Base-by-base conservation (phyloP, 805 yeast species). In the Candida pseudofarinosa region DNA sequence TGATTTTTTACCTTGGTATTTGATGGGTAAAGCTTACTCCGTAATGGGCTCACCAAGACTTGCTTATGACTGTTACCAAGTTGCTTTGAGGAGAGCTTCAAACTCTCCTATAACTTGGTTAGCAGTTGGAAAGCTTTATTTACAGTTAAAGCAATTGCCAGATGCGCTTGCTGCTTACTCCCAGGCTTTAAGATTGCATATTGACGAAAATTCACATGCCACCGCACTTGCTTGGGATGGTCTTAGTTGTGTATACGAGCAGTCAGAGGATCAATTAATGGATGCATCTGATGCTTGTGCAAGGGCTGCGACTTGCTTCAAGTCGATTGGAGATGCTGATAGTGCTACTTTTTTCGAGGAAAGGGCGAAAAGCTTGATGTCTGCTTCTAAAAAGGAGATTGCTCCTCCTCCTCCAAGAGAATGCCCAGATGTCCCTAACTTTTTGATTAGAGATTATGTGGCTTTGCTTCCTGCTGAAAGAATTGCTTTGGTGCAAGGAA, bases 121-220 rank as follows among this genome's bases (percentile, higher is more conserved):
- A 28, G 79, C 83, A 0, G 79, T 81, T 20, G 89, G 86, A 3
- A 71, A 77, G 10, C 63, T 83, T 38, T 81, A 81, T 52, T 58
- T 82, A 43, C 73, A 73, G 47, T 62, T 80, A 49, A 77, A 76
- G 37, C 88, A 82, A 57, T 56, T 82, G 18, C 76, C 80, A 3
- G 88, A 82, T 53, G 81, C 88, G 0, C 62, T 82, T 39, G 80
- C 82, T 4, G 86, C 87, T 2, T 82, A 79, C 53, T 76, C 85
- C 0, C 85, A 81, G 55, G 86, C 85, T 2, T 71, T 81, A 15
- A 65, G 80, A 37, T 55, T 79, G 8, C 75, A 74, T 48, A 62
- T 67, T 34, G 77, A 74, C 38, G 79, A 74, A 37, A 67, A 67
- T 8, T 63, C 72, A 5, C 65, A 67, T 1, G 70, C 73, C 1